These are phyloP conservation scores for Metschnikowia reukaufii DNA, from an alignment of 805 yeast species.

Conservation along the genomic window DNA sequence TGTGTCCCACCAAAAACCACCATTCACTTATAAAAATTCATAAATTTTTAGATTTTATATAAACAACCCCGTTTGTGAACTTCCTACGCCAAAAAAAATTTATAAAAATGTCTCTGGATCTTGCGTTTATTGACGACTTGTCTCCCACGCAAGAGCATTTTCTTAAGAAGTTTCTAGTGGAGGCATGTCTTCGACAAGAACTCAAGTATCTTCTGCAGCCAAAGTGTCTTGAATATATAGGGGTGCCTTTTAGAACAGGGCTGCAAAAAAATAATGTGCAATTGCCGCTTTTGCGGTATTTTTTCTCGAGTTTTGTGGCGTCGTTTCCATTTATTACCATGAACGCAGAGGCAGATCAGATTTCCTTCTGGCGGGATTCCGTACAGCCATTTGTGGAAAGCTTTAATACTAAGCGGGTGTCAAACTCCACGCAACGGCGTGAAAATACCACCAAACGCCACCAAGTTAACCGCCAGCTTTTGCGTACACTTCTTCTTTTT, in stretches of 20 bases:
- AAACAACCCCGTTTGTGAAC: no score
- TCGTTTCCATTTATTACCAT: constrained; percentile 74
- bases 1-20: no score
- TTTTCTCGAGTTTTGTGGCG: constrained; percentile 60
- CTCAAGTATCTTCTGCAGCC: constrained; percentile 57
- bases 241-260: constrained; percentile 65
- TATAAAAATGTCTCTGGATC: constrained; percentile 1
- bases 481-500: constrained; percentile 61
- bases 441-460: constrained; percentile 64
- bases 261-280: constrained; percentile 24
- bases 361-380: constrained; percentile 68
- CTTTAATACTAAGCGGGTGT: constrained; percentile 69
- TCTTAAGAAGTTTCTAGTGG: constrained; percentile 76
- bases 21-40: no score
- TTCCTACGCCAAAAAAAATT: neutral
- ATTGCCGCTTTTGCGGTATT: constrained; percentile 69
- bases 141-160: constrained; percentile 79
- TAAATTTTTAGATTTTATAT: no score
- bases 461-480: constrained; percentile 59
- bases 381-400: constrained; percentile 82
- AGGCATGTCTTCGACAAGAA: constrained; percentile 62
- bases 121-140: constrained; percentile 23
- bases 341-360: constrained; percentile 46
- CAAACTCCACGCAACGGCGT: constrained; percentile 72
- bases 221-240: constrained; percentile 65